Percentiles rank a stretch among this genome's conserved stretches.
Evolutionary conservation across 2,329 filamentous ascomycete genomes (phyloP).

Genomic region (Myotisia sp.): DNA sequence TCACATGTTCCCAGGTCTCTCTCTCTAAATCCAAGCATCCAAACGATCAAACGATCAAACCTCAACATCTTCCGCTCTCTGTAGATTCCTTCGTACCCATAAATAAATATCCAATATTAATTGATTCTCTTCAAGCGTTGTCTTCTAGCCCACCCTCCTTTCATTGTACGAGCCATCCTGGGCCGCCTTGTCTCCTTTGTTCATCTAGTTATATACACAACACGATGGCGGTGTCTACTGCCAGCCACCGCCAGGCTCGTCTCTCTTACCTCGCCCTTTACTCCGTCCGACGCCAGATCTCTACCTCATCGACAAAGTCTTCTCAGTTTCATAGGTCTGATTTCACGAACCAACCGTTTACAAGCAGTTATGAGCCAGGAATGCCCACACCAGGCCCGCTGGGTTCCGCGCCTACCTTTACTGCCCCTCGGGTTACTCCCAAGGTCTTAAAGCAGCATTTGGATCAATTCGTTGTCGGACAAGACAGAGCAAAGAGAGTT

Average conservation of each 20-base stretch:
- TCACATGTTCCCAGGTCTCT: no score
- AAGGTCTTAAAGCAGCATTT: slow-evolving; percentile 69
- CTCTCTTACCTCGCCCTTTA: slow-evolving; percentile 27
- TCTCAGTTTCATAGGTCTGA: slow-evolving; percentile 46
- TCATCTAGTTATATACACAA: slow-evolving; percentile 5
- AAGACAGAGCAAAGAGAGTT: slow-evolving; percentile 82
- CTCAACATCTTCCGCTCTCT: no score
- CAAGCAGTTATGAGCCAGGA: slow-evolving; percentile 48
- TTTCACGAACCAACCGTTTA: slow-evolving; percentile 49
- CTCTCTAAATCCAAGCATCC: no score
- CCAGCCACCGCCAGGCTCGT: slow-evolving; percentile 23
- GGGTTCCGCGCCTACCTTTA: slow-evolving; percentile 43
- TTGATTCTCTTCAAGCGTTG: no score
- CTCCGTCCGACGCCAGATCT: slow-evolving; percentile 19
- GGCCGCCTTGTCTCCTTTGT: no score
- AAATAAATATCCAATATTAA: no score
- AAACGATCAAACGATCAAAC: no score
- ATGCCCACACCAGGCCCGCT: slow-evolving; percentile 50
- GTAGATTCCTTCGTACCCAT: no score
- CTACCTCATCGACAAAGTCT: slow-evolving; percentile 25
- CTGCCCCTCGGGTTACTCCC: slow-evolving; percentile 45
- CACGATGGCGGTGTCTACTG: slow-evolving; percentile 5
- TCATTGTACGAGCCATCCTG: no score
- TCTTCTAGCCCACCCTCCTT: no score
- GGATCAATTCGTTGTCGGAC: slow-evolving; percentile 91